phyloP scores from a whole-genome alignment of 208 protist species.

The Trypanosomatidae sp. region DNA sequence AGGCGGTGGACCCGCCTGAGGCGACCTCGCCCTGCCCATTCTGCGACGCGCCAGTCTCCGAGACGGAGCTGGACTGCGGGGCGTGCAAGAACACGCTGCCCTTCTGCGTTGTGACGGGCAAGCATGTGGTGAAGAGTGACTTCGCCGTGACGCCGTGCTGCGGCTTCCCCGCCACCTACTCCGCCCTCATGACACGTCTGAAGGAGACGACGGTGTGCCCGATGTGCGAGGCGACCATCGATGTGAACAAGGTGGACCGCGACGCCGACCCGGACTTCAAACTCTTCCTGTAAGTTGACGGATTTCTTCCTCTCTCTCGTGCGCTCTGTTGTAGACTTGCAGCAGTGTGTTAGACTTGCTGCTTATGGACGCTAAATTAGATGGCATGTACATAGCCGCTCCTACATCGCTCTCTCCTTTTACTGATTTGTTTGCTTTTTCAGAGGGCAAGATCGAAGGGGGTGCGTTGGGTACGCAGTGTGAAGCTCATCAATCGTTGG shows the following conservation, averaged over 20 bases:
- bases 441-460: no score
- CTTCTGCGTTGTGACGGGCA: conserved; percentile 95
- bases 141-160: conserved; percentile 91
- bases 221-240: conserved; percentile 81
- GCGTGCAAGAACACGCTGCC: conserved; percentile 95
- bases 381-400: no score
- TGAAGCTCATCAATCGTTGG: no score
- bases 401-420: no score
- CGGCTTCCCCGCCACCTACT: conserved; percentile 89
- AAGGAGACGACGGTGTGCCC: conserved; percentile 66
- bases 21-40: conserved; percentile 91
- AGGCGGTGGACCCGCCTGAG: conserved; percentile 79
- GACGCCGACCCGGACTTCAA: conserved; percentile 69
- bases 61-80: conserved; percentile 93
- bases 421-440: no score
- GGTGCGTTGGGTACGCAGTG: no score
- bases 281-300: conserved; percentile 35
- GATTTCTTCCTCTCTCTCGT: no score
- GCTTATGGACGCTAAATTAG: no score
- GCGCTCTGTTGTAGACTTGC: no score
- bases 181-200: conserved; percentile 66
- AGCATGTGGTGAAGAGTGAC: conserved; percentile 90
- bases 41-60: conserved; percentile 84
- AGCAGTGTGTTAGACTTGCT: no score
- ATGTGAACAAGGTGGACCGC: conserved; percentile 77